A percentile compares a stretch with the other conserved stretches of the same genome.
phyloP scores from a whole-genome alignment of 805 yeast genomes.

The Candida vartiovaarae region DNA sequence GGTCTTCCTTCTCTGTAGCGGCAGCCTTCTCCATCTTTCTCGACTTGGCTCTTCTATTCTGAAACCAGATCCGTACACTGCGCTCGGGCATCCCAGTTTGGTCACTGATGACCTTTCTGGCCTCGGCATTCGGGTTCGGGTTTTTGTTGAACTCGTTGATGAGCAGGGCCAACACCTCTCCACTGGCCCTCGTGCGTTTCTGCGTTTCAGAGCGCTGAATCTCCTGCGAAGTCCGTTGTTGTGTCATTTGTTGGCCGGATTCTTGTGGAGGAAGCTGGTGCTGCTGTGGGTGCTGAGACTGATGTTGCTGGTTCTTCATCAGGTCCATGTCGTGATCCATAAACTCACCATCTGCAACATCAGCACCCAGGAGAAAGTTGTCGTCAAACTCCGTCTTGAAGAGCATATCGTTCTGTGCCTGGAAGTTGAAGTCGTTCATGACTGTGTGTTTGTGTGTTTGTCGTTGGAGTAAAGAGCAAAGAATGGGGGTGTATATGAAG shows the following conservation, averaged over 20 bases:
- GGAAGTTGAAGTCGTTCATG: constrained; percentile 13
- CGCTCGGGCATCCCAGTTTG: constrained; percentile 79
- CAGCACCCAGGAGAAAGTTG: neutral
- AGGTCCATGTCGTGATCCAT: too few relatives aligned
- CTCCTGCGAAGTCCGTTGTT: constrained; percentile 1
- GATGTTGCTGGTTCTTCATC: too few relatives aligned
- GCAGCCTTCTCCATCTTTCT: constrained; percentile 52
- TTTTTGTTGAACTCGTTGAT: constrained; percentile 63
- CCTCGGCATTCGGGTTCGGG: constrained; percentile 70
- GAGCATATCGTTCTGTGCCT: constrained; percentile 9
- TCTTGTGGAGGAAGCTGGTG: too few relatives aligned
- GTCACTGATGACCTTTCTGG: constrained; percentile 60
- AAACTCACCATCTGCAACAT: neutral
- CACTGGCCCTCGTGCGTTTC: constrained; percentile 69
- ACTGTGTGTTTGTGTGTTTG: neutral
- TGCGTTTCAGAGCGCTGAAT: constrained; percentile 9
- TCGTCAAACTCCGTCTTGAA: constrained; percentile 11
- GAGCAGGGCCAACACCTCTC: constrained; percentile 65
- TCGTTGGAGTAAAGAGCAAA: too few relatives aligned
- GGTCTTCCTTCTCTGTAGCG: constrained; percentile 15
- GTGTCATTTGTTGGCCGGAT: constrained; percentile 1
- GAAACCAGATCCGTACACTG: constrained; percentile 91
- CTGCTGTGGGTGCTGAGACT: too few relatives aligned
- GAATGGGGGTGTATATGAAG: too few relatives aligned
- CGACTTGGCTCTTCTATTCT: constrained; percentile 75